A percentile compares a stretch with the other conserved stretches of the same genome.
phyloP scores from a whole-genome alignment of 371 early-diverging fungal genomes.

The Fennellomyces sp. region DNA sequence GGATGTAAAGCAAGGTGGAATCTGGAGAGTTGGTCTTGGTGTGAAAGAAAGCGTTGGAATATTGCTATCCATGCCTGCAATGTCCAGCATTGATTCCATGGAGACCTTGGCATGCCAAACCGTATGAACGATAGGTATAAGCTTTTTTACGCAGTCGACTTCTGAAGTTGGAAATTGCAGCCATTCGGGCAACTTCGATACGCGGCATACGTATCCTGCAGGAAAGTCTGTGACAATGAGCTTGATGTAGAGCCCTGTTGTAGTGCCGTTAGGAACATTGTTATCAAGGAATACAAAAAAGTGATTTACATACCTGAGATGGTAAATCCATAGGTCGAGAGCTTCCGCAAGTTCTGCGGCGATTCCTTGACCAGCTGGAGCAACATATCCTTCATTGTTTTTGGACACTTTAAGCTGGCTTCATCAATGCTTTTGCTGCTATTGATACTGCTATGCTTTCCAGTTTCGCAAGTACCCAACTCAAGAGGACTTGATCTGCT shows the following conservation, averaged over 20 bases:
- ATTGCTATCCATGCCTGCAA: constrained; percentile 1
- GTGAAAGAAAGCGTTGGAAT: neutral
- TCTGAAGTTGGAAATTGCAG: constrained; percentile 7
- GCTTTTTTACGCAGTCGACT: neutral
- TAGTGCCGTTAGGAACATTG: neutral
- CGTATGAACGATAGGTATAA: constrained; percentile 4
- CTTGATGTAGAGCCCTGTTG: constrained; percentile 6
- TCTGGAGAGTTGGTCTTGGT: neutral
- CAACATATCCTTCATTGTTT: constrained; percentile 17
- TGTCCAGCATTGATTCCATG: constrained; percentile 1
- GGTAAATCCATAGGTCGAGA: neutral
- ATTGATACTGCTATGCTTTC: neutral
- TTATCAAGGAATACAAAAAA: neutral
- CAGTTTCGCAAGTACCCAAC: neutral
- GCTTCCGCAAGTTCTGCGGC: neutral
- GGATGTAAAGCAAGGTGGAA: neutral
- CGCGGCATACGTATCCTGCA: constrained; percentile 6
- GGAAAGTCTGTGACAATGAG: neutral
- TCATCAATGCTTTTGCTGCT: constrained; percentile 6
- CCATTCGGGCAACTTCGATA: neutral
- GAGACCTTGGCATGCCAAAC: constrained; percentile 6
- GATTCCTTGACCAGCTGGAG: constrained; percentile 1
- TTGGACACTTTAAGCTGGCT: constrained; percentile 4
- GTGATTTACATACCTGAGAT: neutral
- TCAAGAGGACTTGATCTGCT: neutral